Evolutionary conservation across 805 yeast genomes (phyloP).

Genomic region (Alloascoidea hylecoeti): DNA sequence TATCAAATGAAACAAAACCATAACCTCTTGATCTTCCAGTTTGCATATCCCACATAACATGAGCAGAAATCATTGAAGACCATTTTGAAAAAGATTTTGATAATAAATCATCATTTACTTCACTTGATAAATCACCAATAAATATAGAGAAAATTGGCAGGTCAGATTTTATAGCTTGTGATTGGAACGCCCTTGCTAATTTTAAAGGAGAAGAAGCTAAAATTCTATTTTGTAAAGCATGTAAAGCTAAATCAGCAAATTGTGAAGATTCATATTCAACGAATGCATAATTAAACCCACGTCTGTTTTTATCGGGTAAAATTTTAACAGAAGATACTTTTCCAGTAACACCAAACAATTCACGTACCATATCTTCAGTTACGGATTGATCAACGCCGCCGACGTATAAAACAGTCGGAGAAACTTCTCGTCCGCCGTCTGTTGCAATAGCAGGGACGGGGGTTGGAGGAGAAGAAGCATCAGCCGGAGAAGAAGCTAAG

Average conservation of each 20-base stretch:
- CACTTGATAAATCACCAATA: conserved; percentile 76
- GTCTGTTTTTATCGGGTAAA: conserved; percentile 52
- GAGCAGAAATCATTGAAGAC: conserved; percentile 60
- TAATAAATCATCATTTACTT: conserved; percentile 67
- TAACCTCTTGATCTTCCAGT: conserved; percentile 86
- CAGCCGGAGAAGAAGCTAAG: neutral
- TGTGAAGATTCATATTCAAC: conserved; percentile 51
- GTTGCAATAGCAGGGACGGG: conserved; percentile 51
- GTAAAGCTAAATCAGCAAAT: conserved; percentile 49
- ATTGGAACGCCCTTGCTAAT: conserved; percentile 77
- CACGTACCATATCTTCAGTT: conserved; percentile 40
- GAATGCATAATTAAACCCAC: conserved; percentile 71
- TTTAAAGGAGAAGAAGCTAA: conserved; percentile 41
- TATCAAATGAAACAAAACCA: conserved; percentile 72
- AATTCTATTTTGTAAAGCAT: conserved; percentile 41
- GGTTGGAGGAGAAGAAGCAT: conserved; percentile 3
- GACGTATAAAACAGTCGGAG: conserved; percentile 51
- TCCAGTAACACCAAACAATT: conserved; percentile 41
- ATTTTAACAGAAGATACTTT: conserved; percentile 46
- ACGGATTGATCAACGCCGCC: conserved; percentile 50
- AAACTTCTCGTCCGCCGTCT: conserved; percentile 67
- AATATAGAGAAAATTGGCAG: conserved; percentile 55
- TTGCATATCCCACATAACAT: conserved; percentile 97
- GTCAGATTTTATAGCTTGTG: conserved; percentile 46
- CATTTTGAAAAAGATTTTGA: conserved; percentile 40